These are phyloP conservation scores for Solanum chilense DNA, from an alignment of 257 asterid species.

Conservation along the genomic window DNA sequence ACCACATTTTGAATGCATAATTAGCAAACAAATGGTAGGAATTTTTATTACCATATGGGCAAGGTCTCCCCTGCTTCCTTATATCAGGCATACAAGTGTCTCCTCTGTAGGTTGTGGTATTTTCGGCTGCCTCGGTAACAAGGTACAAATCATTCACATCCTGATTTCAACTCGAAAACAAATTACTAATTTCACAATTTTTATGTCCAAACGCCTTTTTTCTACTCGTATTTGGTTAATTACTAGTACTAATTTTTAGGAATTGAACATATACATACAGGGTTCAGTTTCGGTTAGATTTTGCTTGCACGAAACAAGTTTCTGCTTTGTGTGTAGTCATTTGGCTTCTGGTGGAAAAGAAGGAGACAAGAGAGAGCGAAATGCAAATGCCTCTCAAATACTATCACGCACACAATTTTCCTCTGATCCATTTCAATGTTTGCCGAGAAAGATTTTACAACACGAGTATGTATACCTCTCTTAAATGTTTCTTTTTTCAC, in stretches of 20 bases:
- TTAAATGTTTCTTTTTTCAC: not conserved
- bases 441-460: constrained; percentile 50
- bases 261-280: constrained; percentile 11
- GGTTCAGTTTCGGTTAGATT: constrained; percentile 59
- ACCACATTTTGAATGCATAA: constrained; percentile 28
- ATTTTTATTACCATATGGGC: constrained; percentile 46
- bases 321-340: constrained; percentile 55
- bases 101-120: constrained; percentile 53
- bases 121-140: constrained; percentile 48
- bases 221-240: not conserved
- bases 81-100: constrained; percentile 28
- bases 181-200: not conserved
- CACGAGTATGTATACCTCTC: constrained; percentile 36
- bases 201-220: not conserved
- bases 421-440: constrained; percentile 17
- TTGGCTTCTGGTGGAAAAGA: constrained; percentile 34
- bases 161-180: not conserved
- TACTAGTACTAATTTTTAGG: not conserved
- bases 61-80: constrained; percentile 20
- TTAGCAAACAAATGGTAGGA: constrained; percentile 55
- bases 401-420: constrained; percentile 37
- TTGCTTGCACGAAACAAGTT: constrained; percentile 42
- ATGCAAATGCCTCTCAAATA: constrained; percentile 35
- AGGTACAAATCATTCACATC: constrained; percentile 20
- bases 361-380: constrained; percentile 45